Conservation (phyloP, 1,284 basidiomycete species). For the Moesziomyces sp. region DNA sequence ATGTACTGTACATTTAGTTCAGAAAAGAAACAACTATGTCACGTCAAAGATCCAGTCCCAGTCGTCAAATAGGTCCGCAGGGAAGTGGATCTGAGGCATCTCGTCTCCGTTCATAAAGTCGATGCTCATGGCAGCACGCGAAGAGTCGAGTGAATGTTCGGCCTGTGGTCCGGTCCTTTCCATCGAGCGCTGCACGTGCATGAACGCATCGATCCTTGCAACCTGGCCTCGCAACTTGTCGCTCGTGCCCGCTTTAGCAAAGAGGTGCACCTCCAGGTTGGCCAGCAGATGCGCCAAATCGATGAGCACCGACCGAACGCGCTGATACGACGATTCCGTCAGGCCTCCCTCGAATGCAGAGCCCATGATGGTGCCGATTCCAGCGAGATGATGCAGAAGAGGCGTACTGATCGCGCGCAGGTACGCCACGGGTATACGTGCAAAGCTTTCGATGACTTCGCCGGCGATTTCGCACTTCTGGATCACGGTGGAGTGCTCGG, state of each 20-base stretch:
- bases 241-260: slow-evolving; percentile 1
- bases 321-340: not conserved
- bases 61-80: not conserved
- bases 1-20: not conserved
- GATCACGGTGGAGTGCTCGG: not conserved
- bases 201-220: not conserved
- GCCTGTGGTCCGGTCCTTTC: not conserved
- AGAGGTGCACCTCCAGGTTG: not conserved
- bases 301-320: not conserved
- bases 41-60: not conserved
- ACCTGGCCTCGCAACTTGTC: not conserved
- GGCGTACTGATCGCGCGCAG: not conserved
- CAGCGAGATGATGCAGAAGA: not conserved
- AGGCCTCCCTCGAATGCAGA: not conserved
- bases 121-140: not conserved
- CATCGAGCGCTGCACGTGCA: slow-evolving; percentile 1
- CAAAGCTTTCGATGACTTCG: not conserved
- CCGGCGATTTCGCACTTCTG: not conserved
- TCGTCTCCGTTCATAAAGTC: slow-evolving; percentile 1
- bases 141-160: not conserved
- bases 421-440: not conserved
- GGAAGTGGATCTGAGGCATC: slow-evolving; percentile 1
- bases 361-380: not conserved
- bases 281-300: slow-evolving; percentile 1
- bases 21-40: not conserved